phyloP scores from a whole-genome alignment of 108 stramenopile species.

The Cafeteria roenbergensis region DNA sequence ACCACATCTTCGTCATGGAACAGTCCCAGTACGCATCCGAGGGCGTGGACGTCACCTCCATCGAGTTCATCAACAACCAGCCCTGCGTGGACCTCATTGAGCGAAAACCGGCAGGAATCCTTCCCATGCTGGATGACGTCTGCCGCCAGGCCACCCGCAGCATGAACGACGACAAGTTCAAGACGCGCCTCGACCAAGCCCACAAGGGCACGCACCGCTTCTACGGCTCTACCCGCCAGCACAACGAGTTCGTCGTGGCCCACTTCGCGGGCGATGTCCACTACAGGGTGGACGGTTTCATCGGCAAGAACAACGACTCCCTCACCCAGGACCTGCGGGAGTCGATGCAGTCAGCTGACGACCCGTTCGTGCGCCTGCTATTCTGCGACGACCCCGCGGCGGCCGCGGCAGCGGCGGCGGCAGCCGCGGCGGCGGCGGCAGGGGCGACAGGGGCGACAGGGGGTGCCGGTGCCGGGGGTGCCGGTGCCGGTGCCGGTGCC shows the following conservation, averaged over 20 bases:
- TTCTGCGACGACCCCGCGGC: conserved; percentile 15
- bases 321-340: conserved; percentile 37
- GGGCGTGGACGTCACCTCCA: conserved; percentile 72
- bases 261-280: conserved; percentile 51
- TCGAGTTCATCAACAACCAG: conserved; percentile 90
- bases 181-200: not conserved
- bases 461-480: too few relatives aligned
- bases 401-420: too few relatives aligned
- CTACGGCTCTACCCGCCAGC: not conserved
- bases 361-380: conserved; percentile 12
- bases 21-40: conserved; percentile 4
- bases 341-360: conserved; percentile 22
- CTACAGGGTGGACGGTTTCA: conserved; percentile 39
- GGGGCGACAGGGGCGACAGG: too few relatives aligned
- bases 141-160: not conserved
- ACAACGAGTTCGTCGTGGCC: conserved; percentile 37
- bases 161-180: conserved; percentile 9
- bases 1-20: conserved; percentile 14
- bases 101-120: conserved; percentile 39
- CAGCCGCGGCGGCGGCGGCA: too few relatives aligned
- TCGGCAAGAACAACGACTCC: conserved; percentile 50
- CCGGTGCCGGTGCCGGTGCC: too few relatives aligned
- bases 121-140: conserved; percentile 61
- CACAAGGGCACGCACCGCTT: not conserved
- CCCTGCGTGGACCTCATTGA: conserved; percentile 63